Base-by-base conservation (phyloP, 192 early-diverging fungal genomes). In the Entomortierella chlamydospora region DNA sequence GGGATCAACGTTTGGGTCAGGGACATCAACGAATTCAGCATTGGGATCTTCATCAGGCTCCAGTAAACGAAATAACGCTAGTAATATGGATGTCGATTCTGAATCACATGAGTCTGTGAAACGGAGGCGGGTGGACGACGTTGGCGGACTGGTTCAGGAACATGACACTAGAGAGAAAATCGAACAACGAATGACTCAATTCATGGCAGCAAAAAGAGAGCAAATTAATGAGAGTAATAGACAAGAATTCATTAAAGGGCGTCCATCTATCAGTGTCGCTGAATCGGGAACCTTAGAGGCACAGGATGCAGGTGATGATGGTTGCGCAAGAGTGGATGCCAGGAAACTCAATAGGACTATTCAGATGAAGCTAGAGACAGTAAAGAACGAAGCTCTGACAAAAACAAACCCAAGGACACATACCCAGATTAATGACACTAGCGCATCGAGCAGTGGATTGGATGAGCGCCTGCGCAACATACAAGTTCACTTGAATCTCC, bases 281-380 rank as follows among this genome's bases (percentile, higher is more conserved):
- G n/a, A 31, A 22, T 43, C 29, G 8, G 50, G 49, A 49, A 37
- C 47, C 2, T 71, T 82, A 0, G 57, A 74, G 11, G 2, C 54
- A 20, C 17, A 28, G 5, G 50, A 28, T 45, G 26, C 33, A 9
- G 67, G 56, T 17, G 73, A 77, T 18, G 76, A 79, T 57, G 68
- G 76, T 1, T 94, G 94, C 61, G 92, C 94, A 23, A 86, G 94
- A 39, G 87, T 85, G 10, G 93, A 95, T 66, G 90, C 92, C 4
- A 85, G 86, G 45, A 89, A 89, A 57, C 82, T 91, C 7, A 94
- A 92, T 68, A 82, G 91, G 11, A 93, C 90, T 22, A 90, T 95
- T 28, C 92, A 94, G 71, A 91, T 96, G 84, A 93, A 92, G 50
- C 83, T 87, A 42, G 89, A 94, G 42, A 82, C 90, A 28, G 86